Percentiles rank a stretch among this genome's conserved stretches.
Evolutionary conservation across 805 yeast species (phyloP).

Genomic region (Saccharomycopsis vini): DNA sequence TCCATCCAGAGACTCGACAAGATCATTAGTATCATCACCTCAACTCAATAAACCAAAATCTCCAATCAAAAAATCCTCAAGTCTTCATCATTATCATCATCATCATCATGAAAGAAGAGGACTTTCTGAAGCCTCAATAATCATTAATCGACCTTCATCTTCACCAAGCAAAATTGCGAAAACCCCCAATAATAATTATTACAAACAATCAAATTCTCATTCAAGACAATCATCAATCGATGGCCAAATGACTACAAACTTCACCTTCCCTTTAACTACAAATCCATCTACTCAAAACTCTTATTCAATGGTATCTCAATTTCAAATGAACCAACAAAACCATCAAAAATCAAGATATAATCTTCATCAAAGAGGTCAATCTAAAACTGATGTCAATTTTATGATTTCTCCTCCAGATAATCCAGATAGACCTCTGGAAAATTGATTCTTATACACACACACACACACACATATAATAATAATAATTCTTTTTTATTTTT

Average conservation of each 20-base stretch:
- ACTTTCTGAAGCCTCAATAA: conserved; percentile 8
- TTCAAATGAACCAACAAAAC: conserved; percentile 1
- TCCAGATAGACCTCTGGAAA: no score
- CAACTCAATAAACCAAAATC: no score
- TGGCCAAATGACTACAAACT: conserved; percentile 3
- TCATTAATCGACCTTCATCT: no score
- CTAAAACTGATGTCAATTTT: conserved; percentile 18
- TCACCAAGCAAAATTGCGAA: not conserved
- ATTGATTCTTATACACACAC: no score
- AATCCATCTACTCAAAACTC: not conserved
- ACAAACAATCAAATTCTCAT: not conserved
- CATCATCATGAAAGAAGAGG: not conserved
- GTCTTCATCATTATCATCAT: no score
- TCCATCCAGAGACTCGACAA: no score
- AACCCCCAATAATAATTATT: not conserved
- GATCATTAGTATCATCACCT: no score
- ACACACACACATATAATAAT: no score
- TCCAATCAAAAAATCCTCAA: not conserved
- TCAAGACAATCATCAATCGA: conserved; percentile 4
- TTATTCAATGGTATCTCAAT: not conserved
- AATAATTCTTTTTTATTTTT: no score
- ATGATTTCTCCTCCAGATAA: conserved; percentile 15
- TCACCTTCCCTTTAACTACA: conserved; percentile 6
- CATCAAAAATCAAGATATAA: conserved; percentile 8
- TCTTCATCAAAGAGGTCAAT: conserved; percentile 7